phyloP scores from a whole-genome alignment of 352 stramenopile species.

The Phytophthora quininea region DNA sequence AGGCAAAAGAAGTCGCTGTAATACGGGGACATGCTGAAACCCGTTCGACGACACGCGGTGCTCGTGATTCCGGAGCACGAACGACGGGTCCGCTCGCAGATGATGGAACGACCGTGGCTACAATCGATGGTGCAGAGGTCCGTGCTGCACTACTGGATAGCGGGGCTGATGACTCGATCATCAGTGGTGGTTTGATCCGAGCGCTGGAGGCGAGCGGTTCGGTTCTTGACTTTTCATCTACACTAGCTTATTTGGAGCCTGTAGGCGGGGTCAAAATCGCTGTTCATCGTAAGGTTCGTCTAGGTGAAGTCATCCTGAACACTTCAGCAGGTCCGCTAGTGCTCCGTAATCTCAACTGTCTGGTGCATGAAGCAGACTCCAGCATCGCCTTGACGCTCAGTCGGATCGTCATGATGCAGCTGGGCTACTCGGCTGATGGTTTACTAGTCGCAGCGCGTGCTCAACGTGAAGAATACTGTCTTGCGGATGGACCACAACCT shows the following conservation, averaged over 20 bases:
- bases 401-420: neutral
- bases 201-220: neutral
- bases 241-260: neutral
- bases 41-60: too few relatives aligned
- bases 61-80: too few relatives aligned
- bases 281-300: neutral
- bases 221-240: too few relatives aligned
- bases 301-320: neutral
- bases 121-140: neutral
- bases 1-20: too few relatives aligned
- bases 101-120: neutral
- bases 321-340: neutral
- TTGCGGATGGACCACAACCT: neutral
- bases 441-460: neutral
- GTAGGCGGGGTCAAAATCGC: neutral
- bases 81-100: too few relatives aligned
- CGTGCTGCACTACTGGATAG: neutral
- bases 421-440: neutral
- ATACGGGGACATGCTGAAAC: too few relatives aligned
- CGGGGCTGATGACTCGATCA: neutral
- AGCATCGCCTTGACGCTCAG: neutral
- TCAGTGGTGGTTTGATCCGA: neutral
- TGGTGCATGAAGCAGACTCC: neutral
- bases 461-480: neutral
- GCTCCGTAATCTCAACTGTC: neutral